Percentiles rank a stretch among this genome's conserved stretches.
Evolutionary conservation across 495 filamentous ascomycete genomes (phyloP).

Genomic region (Corynascus novoguineensis): DNA sequence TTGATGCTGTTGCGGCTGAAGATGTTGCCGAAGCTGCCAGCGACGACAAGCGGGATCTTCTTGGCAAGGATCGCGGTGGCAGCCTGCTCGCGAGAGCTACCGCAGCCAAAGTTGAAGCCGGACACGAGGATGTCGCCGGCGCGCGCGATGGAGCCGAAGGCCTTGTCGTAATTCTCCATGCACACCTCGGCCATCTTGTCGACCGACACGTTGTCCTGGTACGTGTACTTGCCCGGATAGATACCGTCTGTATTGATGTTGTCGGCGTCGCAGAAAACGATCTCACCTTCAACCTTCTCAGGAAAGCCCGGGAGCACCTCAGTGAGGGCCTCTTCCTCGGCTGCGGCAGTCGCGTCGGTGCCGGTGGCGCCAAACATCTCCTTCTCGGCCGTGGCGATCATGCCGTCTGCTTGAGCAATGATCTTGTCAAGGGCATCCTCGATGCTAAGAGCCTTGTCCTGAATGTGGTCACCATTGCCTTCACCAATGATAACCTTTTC

Average conservation of each 20-base stretch:
- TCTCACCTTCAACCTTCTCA: slow-evolving; percentile 58
- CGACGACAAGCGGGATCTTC: slow-evolving; percentile 75
- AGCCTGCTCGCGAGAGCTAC: slow-evolving; percentile 77
- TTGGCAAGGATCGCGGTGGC: slow-evolving; percentile 85
- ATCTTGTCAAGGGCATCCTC: slow-evolving; percentile 66
- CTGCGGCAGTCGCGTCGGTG: slow-evolving; percentile 13
- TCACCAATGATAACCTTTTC: slow-evolving; percentile 23
- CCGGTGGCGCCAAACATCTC: slow-evolving; percentile 21
- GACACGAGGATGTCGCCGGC: slow-evolving; percentile 73
- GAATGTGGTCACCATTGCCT: neutral
- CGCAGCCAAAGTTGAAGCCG: slow-evolving; percentile 91
- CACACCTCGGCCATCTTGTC: slow-evolving; percentile 81
- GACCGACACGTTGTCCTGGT: slow-evolving; percentile 72
- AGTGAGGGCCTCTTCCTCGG: slow-evolving; percentile 40
- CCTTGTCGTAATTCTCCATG: slow-evolving; percentile 86
- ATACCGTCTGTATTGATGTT: slow-evolving; percentile 78
- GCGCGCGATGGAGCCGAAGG: slow-evolving; percentile 59
- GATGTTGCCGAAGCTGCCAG: slow-evolving; percentile 85
- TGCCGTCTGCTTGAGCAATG: slow-evolving; percentile 56
- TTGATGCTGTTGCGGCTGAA: slow-evolving; percentile 88
- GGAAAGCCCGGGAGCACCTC: slow-evolving; percentile 68
- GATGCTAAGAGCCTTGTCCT: slow-evolving; percentile 33
- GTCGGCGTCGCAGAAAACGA: slow-evolving; percentile 65
- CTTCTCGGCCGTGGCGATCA: slow-evolving; percentile 48
- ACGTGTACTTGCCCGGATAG: slow-evolving; percentile 78